phyloP scores from a whole-genome alignment of 768 basidiomycete species.

The Exidia glandulosa region DNA sequence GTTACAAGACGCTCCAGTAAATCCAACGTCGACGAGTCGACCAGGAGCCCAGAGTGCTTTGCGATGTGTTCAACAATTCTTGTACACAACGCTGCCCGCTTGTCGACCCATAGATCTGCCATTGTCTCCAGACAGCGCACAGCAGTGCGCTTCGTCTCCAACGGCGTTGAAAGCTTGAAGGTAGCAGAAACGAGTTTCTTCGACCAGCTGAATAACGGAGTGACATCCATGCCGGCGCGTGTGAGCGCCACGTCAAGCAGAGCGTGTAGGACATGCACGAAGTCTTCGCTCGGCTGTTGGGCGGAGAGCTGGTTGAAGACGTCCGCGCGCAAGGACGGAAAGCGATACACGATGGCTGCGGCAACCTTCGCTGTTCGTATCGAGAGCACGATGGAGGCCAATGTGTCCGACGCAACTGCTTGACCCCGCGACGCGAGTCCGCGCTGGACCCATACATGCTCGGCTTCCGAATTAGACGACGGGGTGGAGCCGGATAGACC shows the following conservation, averaged over 20 bases:
- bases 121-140: neutral
- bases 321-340: neutral
- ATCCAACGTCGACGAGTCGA: neutral
- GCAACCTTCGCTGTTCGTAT: neutral
- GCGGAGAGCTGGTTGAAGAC: neutral
- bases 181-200: neutral
- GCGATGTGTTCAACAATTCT: neutral
- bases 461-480: neutral
- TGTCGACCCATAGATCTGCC: neutral
- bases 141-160: neutral
- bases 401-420: neutral
- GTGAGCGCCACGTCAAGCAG: neutral
- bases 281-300: neutral
- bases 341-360: neutral
- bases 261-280: neutral
- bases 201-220: neutral
- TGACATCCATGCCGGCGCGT: neutral
- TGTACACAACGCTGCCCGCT: neutral
- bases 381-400: neutral
- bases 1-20: neutral
- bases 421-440: neutral
- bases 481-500: neutral
- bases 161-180: neutral
- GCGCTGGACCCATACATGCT: too few relatives aligned
- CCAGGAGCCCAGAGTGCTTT: neutral